phyloP scores from a whole-genome alignment of 352 stramenopile genomes.

The Phytophthora citricola region DNA sequence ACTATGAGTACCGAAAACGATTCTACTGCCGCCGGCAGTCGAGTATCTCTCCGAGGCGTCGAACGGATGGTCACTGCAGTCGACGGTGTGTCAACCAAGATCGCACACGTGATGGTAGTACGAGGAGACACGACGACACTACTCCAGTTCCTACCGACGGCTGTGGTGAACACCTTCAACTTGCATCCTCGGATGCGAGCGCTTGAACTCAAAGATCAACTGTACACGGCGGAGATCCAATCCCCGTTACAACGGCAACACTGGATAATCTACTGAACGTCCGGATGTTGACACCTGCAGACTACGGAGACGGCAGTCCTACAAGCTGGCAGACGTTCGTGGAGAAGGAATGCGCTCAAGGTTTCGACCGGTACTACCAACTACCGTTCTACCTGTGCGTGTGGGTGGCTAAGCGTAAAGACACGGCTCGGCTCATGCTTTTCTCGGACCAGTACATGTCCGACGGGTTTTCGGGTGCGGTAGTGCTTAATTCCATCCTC shows the following conservation, averaged over 20 bases:
- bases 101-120: constrained; percentile 47
- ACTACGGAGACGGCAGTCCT: constrained; percentile 36
- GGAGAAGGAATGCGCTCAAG: constrained; percentile 46
- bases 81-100: constrained; percentile 33
- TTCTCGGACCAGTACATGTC: constrained; percentile 61
- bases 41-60: constrained; percentile 43
- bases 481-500: constrained; percentile 50
- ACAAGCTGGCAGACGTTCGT: constrained; percentile 52
- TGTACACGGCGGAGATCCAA: constrained; percentile 49
- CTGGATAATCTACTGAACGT: constrained; percentile 34
- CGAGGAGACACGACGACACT: constrained; percentile 32
- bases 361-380: constrained; percentile 44
- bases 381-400: constrained; percentile 49
- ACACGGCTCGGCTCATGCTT: constrained; percentile 42
- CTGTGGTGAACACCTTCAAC: constrained; percentile 52
- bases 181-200: constrained; percentile 55
- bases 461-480: constrained; percentile 46
- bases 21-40: constrained; percentile 16
- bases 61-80: constrained; percentile 46
- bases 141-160: constrained; percentile 35
- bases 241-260: constrained; percentile 30
- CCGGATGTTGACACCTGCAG: constrained; percentile 22
- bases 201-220: constrained; percentile 38
- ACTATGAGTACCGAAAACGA: constrained; percentile 26
- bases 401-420: constrained; percentile 39